phyloP scores from a whole-genome alignment of 805 yeast species.

The Yarrowia yakushimensis region DNA sequence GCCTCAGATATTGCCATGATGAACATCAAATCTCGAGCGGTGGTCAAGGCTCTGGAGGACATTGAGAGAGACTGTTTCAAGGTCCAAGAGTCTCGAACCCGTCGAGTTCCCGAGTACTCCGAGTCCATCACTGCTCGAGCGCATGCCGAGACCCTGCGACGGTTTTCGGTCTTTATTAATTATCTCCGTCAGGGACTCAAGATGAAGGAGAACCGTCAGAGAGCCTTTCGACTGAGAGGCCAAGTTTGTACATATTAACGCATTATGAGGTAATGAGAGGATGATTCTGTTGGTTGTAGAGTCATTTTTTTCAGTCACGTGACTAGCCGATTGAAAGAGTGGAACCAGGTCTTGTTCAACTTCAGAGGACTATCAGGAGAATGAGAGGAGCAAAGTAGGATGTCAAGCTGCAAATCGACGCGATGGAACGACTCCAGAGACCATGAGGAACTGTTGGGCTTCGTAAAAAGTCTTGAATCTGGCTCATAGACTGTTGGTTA shows the following conservation, averaged over 20 bases:
- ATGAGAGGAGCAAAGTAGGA: no score
- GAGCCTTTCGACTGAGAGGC: neutral
- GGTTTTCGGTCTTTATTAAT: neutral
- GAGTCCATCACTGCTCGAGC: neutral
- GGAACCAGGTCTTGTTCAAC: no score
- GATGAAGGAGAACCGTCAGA: neutral
- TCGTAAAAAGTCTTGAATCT: no score
- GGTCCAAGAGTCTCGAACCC: neutral
- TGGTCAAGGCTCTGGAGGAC: neutral
- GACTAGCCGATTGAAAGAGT: no score
- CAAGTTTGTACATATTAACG: neutral
- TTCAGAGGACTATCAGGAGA: no score
- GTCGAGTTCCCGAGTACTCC: neutral
- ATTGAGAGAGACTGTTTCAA: neutral
- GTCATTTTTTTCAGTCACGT: no score
- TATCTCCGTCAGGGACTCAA: neutral
- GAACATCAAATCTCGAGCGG: neutral
- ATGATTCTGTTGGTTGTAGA: no score
- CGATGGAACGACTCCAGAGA: no score
- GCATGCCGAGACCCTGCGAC: neutral
- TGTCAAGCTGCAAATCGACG: no score
- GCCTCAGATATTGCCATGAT: neutral
- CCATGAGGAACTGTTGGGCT: no score
- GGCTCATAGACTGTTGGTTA: no score
- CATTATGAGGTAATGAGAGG: no score